These are phyloP conservation scores for Citropsis articulata DNA, from an alignment of 345 rosid genomes.

Conservation along the genomic window DNA sequence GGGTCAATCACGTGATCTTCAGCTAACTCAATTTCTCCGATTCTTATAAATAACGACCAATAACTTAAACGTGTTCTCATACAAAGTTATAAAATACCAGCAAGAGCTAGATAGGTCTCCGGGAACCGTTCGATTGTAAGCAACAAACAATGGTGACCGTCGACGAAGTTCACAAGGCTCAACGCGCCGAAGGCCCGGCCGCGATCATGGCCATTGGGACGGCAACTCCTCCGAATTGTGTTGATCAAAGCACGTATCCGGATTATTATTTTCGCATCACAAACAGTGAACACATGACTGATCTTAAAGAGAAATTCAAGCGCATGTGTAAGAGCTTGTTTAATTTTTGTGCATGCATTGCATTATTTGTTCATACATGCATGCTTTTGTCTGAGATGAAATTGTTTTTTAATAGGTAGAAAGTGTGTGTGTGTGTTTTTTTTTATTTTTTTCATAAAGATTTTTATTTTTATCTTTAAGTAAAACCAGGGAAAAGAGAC, in stretches of 20 bases:
- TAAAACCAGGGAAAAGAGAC: no score
- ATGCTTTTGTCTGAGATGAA: no score
- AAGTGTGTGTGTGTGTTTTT: no score
- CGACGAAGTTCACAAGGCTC: conserved; percentile 37
- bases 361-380: no score
- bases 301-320: conserved; percentile 55
- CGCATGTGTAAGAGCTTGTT: conserved; percentile 49
- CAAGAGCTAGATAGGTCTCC: neutral
- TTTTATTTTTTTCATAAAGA: no score
- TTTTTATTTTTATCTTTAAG: no score
- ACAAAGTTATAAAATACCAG: no score
- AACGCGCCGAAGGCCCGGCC: conserved; percentile 51
- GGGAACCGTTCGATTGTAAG: neutral
- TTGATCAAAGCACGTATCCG: conserved; percentile 42
- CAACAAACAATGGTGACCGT: conserved; percentile 37
- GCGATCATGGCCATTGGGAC: conserved; percentile 54
- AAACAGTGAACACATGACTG: conserved; percentile 45
- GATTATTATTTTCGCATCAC: conserved; percentile 57
- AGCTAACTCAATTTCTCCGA: neutral
- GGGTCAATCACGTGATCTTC: conserved; percentile 12
- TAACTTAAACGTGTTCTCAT: neutral
- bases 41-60: neutral
- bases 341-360: no score
- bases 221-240: conserved; percentile 41
- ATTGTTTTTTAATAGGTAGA: no score